Evolutionary conservation across 306 rosid species (phyloP), one percentile per base, ranked within the genome.

Genomic region (Fagus crenata): DNA sequence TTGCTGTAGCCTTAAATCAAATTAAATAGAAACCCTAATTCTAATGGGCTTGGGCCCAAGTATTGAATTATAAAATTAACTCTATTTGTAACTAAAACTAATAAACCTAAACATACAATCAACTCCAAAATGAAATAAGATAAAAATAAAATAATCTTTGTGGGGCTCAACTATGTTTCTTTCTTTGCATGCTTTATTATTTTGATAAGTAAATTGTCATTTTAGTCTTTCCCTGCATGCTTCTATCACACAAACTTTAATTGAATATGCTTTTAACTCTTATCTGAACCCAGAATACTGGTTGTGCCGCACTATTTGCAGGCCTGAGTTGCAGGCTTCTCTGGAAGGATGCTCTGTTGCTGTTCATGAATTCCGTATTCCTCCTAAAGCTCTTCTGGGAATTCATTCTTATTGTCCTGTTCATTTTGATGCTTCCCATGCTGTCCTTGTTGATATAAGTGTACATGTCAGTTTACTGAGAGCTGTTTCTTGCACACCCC

Each of bases 351-450:
- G 65, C 80, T 75, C 97, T 81, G 90, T 84, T 56, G 87, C 97
- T 65, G 89, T 89, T 75, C 97, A 93, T 84, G 97, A 90, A 84
- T 93, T 90, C 59, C 83, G 93, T 46, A 90, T 93, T 75, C 97
- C 92, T 58, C 89, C 97, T 42, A 93, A 93, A 86, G 92, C 93
- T 82, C 93, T 93, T 75, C 65, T 84, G 75, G 97, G 97, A 78
- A 78, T 90, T 77, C 97, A 93, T 90, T 87, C 96, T 35, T 93
- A 93, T 75, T 90, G 91, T 76, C 97, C 97, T 65, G 90, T 93
- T 73, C 85, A 87, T 86, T 93, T 93, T 85, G 97, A 93, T 81
- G 84, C 87, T 49, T 89, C 83, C 74, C 97, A 93, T 76, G 81
- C 97, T 31, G 96, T 90, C 79, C 90, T 93, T 76, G 86, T 93